Evolutionary conservation across 768 basidiomycete species (phyloP).

Genomic region (Fomitopsis serialis): DNA sequence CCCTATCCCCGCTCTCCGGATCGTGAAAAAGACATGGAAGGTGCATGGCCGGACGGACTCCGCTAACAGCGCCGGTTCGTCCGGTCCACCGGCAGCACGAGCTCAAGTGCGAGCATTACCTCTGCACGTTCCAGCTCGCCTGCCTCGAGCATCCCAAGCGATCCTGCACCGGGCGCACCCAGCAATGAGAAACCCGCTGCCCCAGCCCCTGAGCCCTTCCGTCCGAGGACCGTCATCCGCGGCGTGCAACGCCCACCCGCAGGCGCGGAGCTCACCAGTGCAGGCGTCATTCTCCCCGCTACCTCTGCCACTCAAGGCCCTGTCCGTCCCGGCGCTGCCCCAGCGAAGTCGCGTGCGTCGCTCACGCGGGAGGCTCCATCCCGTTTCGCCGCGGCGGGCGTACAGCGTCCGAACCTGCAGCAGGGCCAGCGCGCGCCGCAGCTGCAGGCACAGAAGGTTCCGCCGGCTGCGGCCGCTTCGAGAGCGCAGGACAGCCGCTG

Average conservation of each 20-base stretch:
- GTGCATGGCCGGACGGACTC: slow-evolving; percentile 16
- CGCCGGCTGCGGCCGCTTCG: background rate
- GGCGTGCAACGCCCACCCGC: slow-evolving; percentile 26
- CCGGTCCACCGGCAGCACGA: background rate
- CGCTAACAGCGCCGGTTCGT: slow-evolving; percentile 7
- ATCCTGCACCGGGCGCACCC: background rate
- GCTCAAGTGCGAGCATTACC: background rate
- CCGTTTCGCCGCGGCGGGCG: slow-evolving; percentile 9
- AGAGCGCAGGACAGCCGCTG: slow-evolving; percentile 1
- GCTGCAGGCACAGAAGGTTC: background rate
- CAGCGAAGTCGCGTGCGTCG: background rate
- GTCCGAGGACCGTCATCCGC: slow-evolving; percentile 14
- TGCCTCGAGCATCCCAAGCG: background rate
- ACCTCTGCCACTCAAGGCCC: background rate
- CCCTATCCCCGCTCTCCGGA: slow-evolving; percentile 22
- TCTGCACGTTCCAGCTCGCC: background rate
- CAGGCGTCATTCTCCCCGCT: slow-evolving; percentile 7
- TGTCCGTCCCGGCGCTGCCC: background rate
- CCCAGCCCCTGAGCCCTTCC: background rate
- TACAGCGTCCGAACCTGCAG: slow-evolving; percentile 12
- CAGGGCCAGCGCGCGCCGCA: background rate
- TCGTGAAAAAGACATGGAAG: slow-evolving; percentile 25
- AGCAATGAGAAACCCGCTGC: background rate
- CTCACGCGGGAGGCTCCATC: slow-evolving; percentile 4
- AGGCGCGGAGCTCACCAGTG: slow-evolving; percentile 7